Evolutionary conservation across 768 basidiomycete species (phyloP).

Genomic region (Bullera alba): DNA sequence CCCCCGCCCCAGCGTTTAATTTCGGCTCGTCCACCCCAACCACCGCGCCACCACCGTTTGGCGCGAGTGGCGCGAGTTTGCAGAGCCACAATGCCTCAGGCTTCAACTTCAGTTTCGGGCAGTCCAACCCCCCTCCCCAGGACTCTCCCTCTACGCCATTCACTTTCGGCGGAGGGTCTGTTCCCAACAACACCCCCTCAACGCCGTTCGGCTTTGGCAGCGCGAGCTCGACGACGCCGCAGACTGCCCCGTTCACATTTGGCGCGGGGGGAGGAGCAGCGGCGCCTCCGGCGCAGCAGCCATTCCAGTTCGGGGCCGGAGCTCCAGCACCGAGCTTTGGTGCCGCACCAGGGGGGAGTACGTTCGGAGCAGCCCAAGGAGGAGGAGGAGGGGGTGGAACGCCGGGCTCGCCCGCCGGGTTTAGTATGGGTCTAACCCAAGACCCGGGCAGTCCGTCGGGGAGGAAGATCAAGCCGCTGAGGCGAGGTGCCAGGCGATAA

Average conservation of each 20-base stretch:
- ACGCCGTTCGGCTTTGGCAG: constrained; percentile 2
- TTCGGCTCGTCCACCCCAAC: not conserved
- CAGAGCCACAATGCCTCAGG: no score
- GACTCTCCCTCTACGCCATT: not conserved
- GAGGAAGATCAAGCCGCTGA: constrained; percentile 8
- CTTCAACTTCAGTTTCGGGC: constrained; percentile 4
- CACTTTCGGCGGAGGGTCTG: not conserved
- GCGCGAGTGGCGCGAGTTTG: not conserved
- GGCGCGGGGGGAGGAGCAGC: not conserved
- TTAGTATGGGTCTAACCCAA: no score
- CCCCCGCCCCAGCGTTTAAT: not conserved
- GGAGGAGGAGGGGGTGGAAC: not conserved
- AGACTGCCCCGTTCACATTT: not conserved
- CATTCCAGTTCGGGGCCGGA: no score
- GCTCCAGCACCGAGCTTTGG: not conserved
- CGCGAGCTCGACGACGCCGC: not conserved
- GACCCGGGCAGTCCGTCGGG: constrained; percentile 7
- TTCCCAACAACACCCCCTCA: not conserved
- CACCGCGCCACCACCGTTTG: not conserved
- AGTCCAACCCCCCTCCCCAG: not conserved
- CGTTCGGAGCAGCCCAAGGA: no score
- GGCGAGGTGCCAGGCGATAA: not conserved
- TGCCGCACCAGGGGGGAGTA: no score
- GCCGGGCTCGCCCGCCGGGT: not conserved
- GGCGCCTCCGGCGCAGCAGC: not conserved